These are phyloP conservation scores for Phaffomyces thermotolerans DNA, from an alignment of 805 yeast species.

Conservation along the genomic window DNA sequence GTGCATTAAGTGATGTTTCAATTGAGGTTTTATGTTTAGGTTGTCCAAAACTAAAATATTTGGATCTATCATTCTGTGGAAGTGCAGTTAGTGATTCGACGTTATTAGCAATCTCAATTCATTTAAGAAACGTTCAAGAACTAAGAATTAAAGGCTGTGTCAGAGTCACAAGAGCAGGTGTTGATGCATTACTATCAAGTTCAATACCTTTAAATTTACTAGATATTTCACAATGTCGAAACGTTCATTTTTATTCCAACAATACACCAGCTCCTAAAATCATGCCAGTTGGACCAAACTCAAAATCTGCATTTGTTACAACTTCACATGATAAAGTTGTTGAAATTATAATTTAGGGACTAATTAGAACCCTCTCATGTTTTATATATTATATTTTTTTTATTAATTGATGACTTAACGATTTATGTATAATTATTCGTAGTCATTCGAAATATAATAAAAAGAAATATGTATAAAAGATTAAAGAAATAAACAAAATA, in stretches of 20 bases:
- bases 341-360: slow-evolving; percentile 42
- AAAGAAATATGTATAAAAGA: not conserved
- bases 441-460: not conserved
- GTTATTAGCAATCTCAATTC: slow-evolving; percentile 49
- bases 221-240: slow-evolving; percentile 66
- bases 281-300: slow-evolving; percentile 36
- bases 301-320: slow-evolving; percentile 52
- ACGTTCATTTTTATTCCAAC: slow-evolving; percentile 58
- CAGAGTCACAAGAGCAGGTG: slow-evolving; percentile 71
- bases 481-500: not conserved
- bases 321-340: slow-evolving; percentile 47
- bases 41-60: slow-evolving; percentile 44
- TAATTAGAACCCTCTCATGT: not conserved
- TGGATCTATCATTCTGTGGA: slow-evolving; percentile 70
- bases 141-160: slow-evolving; percentile 62
- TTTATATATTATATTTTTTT: not conserved
- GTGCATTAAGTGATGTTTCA: slow-evolving; percentile 64
- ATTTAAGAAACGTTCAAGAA: slow-evolving; percentile 40
- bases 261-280: slow-evolving; percentile 50
- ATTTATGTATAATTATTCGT: not conserved
- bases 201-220: slow-evolving; percentile 43
- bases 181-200: slow-evolving; percentile 57
- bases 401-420: slow-evolving; percentile 6
- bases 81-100: slow-evolving; percentile 73
- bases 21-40: slow-evolving; percentile 60